phyloP scores from a whole-genome alignment of 2,329 filamentous ascomycete species.

The Aureobasidium sp. region DNA sequence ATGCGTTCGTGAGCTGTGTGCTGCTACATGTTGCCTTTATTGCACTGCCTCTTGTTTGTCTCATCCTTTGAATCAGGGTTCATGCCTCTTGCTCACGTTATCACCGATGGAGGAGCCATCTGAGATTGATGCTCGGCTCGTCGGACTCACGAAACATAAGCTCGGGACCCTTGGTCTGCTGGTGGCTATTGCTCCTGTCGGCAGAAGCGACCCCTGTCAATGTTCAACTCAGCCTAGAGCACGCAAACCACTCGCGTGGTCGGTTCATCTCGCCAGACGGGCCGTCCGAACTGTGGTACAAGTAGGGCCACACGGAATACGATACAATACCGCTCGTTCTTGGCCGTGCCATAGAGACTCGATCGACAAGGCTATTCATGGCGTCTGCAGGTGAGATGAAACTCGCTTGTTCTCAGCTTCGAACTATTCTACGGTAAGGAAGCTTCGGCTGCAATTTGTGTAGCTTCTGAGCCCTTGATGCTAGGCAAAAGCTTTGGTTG shows the following conservation, averaged over 20 bases:
- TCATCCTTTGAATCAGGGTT: background rate
- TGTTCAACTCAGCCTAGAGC: background rate
- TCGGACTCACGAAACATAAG: background rate
- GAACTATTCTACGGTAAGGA: background rate
- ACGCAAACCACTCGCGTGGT: background rate
- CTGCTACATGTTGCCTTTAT: background rate
- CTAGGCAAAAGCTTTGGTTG: background rate
- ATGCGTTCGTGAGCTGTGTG: background rate
- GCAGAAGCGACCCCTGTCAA: background rate
- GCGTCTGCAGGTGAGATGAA: conserved; percentile 11
- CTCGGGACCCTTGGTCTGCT: background rate
- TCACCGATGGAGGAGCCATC: background rate
- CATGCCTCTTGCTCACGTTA: background rate
- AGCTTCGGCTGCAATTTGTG: background rate
- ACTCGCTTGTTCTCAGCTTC: background rate
- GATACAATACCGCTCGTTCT: background rate
- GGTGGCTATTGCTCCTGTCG: background rate
- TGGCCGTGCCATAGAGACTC: background rate
- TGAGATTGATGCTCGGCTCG: background rate
- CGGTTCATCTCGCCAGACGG: background rate
- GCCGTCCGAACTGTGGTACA: background rate
- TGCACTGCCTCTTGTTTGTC: background rate
- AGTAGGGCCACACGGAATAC: background rate
- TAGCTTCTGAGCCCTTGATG: background rate
- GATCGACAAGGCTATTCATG: background rate